Percentiles rank a stretch among this genome's conserved stretches.
These are phyloP conservation scores for Hygrocybe coccinea DNA, from an alignment of 768 basidiomycete species.

Conservation along the genomic window DNA sequence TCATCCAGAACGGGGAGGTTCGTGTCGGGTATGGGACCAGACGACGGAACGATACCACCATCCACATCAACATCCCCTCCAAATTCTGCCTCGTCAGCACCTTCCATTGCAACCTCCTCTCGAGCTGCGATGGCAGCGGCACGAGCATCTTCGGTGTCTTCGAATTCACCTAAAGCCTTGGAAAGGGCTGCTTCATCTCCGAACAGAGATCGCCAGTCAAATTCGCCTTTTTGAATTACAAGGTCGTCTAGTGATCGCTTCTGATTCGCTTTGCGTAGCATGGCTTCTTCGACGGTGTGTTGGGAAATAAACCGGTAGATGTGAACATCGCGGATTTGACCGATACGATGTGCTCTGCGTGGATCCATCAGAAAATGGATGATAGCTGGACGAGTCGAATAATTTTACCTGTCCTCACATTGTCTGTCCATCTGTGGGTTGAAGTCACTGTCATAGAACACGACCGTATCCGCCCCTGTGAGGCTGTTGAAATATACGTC, in stretches of 20 bases:
- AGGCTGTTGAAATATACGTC: conserved; percentile 43
- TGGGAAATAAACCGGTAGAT: conserved; percentile 91
- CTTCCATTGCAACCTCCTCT: conserved; percentile 67
- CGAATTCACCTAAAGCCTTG: conserved; percentile 75
- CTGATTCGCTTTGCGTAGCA: conserved; percentile 96
- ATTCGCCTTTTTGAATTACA: conserved; percentile 91
- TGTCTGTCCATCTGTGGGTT: conserved; percentile 98
- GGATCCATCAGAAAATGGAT: conserved; percentile 1
- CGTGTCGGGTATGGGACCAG: neutral
- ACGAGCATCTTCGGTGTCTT: conserved; percentile 81
- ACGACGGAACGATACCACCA: neutral
- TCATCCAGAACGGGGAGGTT: conserved; percentile 22
- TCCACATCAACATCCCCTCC: conserved; percentile 39
- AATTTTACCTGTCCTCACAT: conserved; percentile 84
- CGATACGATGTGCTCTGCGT: conserved; percentile 90
- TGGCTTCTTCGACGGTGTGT: conserved; percentile 91
- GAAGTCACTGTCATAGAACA: conserved; percentile 97
- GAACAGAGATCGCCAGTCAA: conserved; percentile 88
- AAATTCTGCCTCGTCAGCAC: conserved; percentile 79
- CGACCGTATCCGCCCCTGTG: conserved; percentile 89
- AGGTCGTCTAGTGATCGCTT: conserved; percentile 86
- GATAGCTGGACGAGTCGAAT: neutral
- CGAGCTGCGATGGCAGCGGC: conserved; percentile 74
- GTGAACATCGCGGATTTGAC: conserved; percentile 93
- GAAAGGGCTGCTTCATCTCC: conserved; percentile 62